These are phyloP conservation scores for Coriaria nepalensis DNA, from an alignment of 306 rosid species.

Conservation along the genomic window DNA sequence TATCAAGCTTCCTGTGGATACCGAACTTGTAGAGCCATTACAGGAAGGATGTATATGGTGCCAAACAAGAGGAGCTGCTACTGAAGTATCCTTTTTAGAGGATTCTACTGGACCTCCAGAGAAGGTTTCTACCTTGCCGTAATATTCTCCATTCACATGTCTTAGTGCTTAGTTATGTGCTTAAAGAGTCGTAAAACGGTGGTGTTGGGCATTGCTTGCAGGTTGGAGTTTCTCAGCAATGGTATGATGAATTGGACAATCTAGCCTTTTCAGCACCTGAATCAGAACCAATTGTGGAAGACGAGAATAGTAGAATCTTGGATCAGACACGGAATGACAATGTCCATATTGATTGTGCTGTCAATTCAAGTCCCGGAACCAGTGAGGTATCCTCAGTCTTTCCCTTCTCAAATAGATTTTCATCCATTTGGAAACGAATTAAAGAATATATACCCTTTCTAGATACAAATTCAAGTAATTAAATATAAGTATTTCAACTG, in stretches of 20 bases:
- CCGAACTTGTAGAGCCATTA: slow-evolving; percentile 64
- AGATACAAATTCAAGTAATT: no score
- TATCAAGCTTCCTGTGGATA: slow-evolving; percentile 47
- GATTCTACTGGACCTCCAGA: slow-evolving; percentile 32
- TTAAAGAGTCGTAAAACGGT: slow-evolving; percentile 9
- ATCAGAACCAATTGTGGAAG: slow-evolving; percentile 29
- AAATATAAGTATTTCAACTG: neutral
- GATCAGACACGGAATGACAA: slow-evolving; percentile 28
- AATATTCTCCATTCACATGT: neutral
- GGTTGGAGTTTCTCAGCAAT: slow-evolving; percentile 74
- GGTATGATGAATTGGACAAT: slow-evolving; percentile 71
- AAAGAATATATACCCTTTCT: no score
- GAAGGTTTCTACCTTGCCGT: slow-evolving; percentile 31
- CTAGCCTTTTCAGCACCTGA: slow-evolving; percentile 43
- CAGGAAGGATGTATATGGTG: slow-evolving; percentile 71
- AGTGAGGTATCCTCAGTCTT: slow-evolving; percentile 49
- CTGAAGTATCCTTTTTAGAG: slow-evolving; percentile 38
- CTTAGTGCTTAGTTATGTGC: slow-evolving; percentile 4
- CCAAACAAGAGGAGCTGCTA: slow-evolving; percentile 75
- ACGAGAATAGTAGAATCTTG: slow-evolving; percentile 13
- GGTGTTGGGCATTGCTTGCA: slow-evolving; percentile 7
- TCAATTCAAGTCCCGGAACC: slow-evolving; percentile 72
- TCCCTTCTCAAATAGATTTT: neutral
- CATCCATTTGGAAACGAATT: no score
- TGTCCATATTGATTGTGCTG: slow-evolving; percentile 27